phyloP scores from a whole-genome alignment of 2,329 filamentous ascomycete genomes.

The Sclerotinia sclerotiorum region DNA sequence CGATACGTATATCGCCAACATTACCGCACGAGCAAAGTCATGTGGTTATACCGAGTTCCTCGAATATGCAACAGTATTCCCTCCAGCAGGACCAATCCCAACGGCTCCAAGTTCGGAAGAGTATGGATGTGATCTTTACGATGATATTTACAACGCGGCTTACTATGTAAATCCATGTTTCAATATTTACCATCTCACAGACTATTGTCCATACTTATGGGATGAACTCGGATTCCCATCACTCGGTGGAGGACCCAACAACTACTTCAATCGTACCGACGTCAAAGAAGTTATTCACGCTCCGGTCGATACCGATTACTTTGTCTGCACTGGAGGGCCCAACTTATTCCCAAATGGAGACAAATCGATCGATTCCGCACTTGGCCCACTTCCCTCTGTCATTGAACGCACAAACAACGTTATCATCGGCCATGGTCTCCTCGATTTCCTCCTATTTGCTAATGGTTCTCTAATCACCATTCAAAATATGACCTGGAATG shows the following conservation, averaged over 20 bases:
- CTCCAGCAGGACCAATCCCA: slow-evolving; percentile 56
- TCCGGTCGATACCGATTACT: slow-evolving; percentile 49
- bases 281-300: slow-evolving; percentile 62
- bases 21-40: slow-evolving; percentile 46
- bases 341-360: slow-evolving; percentile 51
- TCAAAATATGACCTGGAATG: slow-evolving; percentile 73
- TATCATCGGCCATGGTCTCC: slow-evolving; percentile 60
- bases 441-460: slow-evolving; percentile 61
- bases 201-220: slow-evolving; percentile 43
- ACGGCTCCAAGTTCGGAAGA: slow-evolving; percentile 26
- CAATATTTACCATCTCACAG: slow-evolving; percentile 61
- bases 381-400: slow-evolving; percentile 55
- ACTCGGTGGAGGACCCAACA: slow-evolving; percentile 51
- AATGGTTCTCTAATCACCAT: slow-evolving; percentile 65
- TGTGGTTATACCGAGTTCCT: slow-evolving; percentile 56
- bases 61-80: slow-evolving; percentile 53
- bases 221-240: slow-evolving; percentile 45
- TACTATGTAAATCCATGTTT: slow-evolving; percentile 59
- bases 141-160: slow-evolving; percentile 51
- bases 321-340: slow-evolving; percentile 49
- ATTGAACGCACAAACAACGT: slow-evolving; percentile 62
- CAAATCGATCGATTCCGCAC: slow-evolving; percentile 48
- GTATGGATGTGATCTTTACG: slow-evolving; percentile 34
- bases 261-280: slow-evolving; percentile 63
- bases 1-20: slow-evolving; percentile 48